phyloP scores from a whole-genome alignment of 768 basidiomycete species.

The Albatrellus ellisii region DNA sequence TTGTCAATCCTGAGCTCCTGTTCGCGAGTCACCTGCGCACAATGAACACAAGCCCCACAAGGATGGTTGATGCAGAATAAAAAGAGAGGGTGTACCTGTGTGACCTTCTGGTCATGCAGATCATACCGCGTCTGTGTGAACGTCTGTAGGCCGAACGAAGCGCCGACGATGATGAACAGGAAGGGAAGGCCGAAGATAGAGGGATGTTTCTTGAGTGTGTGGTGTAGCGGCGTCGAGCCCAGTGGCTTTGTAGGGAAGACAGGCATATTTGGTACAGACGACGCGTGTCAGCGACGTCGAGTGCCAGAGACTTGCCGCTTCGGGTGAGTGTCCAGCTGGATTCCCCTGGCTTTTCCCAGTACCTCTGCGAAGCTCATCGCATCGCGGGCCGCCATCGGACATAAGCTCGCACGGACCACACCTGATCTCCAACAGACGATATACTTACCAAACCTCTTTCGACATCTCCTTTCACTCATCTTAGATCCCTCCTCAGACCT shows the following conservation, averaged over 20 bases:
- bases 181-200: conserved; percentile 81
- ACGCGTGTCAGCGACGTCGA: neutral
- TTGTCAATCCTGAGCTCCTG: conserved; percentile 64
- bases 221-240: conserved; percentile 5
- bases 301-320: neutral
- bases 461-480: too few relatives aligned
- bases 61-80: neutral
- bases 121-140: conserved; percentile 92
- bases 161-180: conserved; percentile 69
- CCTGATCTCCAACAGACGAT: too few relatives aligned
- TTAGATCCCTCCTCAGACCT: too few relatives aligned
- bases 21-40: conserved; percentile 51
- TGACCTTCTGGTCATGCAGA: conserved; percentile 67
- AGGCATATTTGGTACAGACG: conserved; percentile 5
- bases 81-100: conserved; percentile 32
- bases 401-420: neutral
- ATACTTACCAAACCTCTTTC: too few relatives aligned
- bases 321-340: neutral
- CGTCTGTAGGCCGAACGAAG: conserved; percentile 69
- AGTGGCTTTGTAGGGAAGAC: conserved; percentile 9
- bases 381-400: neutral
- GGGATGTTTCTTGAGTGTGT: conserved; percentile 33
- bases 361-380: neutral
- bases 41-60: neutral
- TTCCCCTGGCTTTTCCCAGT: neutral